phyloP scores from a whole-genome alignment of 2,329 filamentous ascomycete species.

The Drechslerella coelobrocha region DNA sequence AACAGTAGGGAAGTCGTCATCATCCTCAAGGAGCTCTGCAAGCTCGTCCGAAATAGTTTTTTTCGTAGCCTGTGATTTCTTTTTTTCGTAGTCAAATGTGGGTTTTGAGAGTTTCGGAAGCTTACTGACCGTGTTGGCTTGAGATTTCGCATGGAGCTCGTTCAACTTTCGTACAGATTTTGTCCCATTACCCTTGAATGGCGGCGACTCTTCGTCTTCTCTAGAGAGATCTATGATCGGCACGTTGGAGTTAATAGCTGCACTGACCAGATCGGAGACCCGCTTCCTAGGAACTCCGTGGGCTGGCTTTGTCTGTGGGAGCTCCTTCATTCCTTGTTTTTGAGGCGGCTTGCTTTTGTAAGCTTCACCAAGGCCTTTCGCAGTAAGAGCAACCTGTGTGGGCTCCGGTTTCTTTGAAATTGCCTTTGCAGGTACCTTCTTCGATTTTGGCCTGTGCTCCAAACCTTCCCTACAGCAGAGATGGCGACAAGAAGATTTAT shows the following conservation, averaged over 20 bases:
- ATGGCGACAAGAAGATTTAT: constrained; percentile 65
- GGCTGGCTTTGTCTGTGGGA: constrained; percentile 16
- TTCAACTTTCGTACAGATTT: constrained; percentile 31
- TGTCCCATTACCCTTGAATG: constrained; percentile 37
- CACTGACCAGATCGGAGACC: constrained; percentile 37
- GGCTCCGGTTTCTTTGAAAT: constrained; percentile 10
- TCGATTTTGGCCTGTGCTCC: constrained; percentile 65
- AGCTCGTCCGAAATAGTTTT: constrained; percentile 29
- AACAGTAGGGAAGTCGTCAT: constrained; percentile 34
- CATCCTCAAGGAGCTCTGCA: constrained; percentile 26
- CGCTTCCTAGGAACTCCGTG: constrained; percentile 21
- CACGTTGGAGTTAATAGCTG: constrained; percentile 1
- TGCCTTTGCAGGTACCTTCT: constrained; percentile 24
- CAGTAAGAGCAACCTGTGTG: neutral
- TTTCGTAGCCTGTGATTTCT: neutral
- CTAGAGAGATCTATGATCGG: constrained; percentile 36
- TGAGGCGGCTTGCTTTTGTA: constrained; percentile 1
- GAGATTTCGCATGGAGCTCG: constrained; percentile 36
- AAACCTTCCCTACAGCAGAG: constrained; percentile 69
- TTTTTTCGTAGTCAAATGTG: neutral
- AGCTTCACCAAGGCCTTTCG: constrained; percentile 5
- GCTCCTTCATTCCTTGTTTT: constrained; percentile 18
- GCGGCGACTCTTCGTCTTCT: constrained; percentile 19
- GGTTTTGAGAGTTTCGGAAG: constrained; percentile 27
- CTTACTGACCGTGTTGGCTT: constrained; percentile 19